Percentiles rank a stretch among this genome's conserved stretches.
Evolutionary conservation across 345 rosid species (phyloP).

Genomic region (Lepidium didymum): DNA sequence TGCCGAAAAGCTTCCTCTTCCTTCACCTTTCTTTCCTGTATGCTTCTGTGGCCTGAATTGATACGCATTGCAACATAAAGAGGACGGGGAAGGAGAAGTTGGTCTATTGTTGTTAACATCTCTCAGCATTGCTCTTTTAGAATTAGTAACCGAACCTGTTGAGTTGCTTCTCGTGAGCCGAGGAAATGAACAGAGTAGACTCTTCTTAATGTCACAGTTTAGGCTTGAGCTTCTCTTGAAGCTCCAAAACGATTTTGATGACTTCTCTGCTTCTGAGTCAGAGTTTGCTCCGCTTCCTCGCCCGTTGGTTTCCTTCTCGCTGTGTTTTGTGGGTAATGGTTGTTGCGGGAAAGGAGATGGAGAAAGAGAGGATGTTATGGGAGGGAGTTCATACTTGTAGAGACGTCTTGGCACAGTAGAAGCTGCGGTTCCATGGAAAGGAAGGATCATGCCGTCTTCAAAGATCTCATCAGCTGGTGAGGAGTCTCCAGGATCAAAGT

Average conservation of each 20-base stretch:
- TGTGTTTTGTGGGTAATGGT: slow-evolving; percentile 19
- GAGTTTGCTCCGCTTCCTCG: slow-evolving; percentile 13
- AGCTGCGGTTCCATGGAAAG: slow-evolving; percentile 19
- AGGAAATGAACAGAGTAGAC: slow-evolving; percentile 51
- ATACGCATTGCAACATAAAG: slow-evolving; percentile 22
- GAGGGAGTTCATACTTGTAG: slow-evolving; percentile 25
- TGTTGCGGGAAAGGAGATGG: slow-evolving; percentile 33
- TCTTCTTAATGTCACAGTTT: slow-evolving; percentile 47
- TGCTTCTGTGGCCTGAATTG: slow-evolving; percentile 40
- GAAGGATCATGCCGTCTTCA: slow-evolving; percentile 62
- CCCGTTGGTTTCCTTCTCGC: slow-evolving; percentile 11
- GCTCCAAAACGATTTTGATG: slow-evolving; percentile 70
- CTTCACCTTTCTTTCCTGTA: slow-evolving; percentile 29
- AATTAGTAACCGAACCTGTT: slow-evolving; percentile 46
- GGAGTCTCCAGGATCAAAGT: slow-evolving; percentile 31
- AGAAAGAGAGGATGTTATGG: slow-evolving; percentile 34
- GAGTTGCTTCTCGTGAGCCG: slow-evolving; percentile 64
- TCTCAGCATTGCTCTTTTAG: slow-evolving; percentile 32
- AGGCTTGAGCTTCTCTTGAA: slow-evolving; percentile 72
- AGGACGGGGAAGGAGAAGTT: slow-evolving; percentile 19
- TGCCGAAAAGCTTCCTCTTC: slow-evolving; percentile 38
- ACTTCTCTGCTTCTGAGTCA: slow-evolving; percentile 31
- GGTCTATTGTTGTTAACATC: slow-evolving; percentile 32
- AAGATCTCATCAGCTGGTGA: slow-evolving; percentile 78
- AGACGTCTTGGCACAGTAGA: slow-evolving; percentile 17